phyloP scores from a whole-genome alignment of 768 basidiomycete species.

The Asterophora lycoperdoides region DNA sequence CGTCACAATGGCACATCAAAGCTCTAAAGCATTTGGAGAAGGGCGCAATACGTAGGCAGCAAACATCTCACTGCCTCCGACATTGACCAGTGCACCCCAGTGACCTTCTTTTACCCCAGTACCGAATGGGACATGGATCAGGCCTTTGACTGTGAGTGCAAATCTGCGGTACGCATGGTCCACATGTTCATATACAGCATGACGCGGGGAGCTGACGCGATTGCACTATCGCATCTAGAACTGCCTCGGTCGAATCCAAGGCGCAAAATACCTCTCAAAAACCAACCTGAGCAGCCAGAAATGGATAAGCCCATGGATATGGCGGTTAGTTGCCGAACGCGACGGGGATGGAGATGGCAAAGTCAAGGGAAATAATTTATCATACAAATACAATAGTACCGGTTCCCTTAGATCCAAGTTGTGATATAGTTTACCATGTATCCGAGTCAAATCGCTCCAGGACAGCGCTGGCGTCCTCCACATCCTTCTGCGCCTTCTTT shows the following conservation, averaged over 20 bases:
- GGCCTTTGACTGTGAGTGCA: constrained; percentile 54
- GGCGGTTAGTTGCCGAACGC: constrained; percentile 21
- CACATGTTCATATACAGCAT: not conserved
- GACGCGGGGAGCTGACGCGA: not conserved
- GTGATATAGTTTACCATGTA: constrained; percentile 46
- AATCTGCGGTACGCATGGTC: constrained; percentile 29
- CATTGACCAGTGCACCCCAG: constrained; percentile 9
- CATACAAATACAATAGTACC: not conserved
- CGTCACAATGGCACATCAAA: constrained; percentile 43
- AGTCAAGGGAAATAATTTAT: constrained; percentile 1
- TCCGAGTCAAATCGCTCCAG: constrained; percentile 84
- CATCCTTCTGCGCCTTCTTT: constrained; percentile 98
- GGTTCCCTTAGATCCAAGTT: not conserved
- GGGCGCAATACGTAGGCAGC: constrained; percentile 28
- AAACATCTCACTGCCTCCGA: too few species aligned
- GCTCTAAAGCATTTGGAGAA: constrained; percentile 37
- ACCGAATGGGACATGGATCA: constrained; percentile 71
- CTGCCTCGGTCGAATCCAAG: constrained; percentile 43
- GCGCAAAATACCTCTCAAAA: constrained; percentile 39
- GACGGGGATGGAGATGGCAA: constrained; percentile 21
- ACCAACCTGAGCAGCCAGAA: constrained; percentile 33
- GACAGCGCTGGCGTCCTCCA: constrained; percentile 74
- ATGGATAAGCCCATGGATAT: constrained; percentile 43
- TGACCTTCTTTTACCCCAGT: constrained; percentile 63
- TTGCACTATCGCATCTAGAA: constrained; percentile 23